Conservation (phyloP, 306 rosid species). For the Cucumis hystrix region DNA sequence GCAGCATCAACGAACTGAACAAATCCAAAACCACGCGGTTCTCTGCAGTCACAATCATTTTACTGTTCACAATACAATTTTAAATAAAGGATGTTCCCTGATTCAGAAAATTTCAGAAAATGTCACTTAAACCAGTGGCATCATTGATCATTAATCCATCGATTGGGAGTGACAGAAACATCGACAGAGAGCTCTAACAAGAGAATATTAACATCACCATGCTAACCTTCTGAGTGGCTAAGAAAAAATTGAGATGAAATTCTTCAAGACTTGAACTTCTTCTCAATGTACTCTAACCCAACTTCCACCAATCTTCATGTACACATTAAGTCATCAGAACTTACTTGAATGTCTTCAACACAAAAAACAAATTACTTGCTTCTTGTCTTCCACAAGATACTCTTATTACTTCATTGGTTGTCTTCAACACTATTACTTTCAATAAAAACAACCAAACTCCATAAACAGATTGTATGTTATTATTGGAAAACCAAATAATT, state of each 20-base stretch:
- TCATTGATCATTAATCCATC: neutral
- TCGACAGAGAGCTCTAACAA: neutral
- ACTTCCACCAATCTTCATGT: conserved; percentile 48
- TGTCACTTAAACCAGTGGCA: neutral
- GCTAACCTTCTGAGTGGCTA: conserved; percentile 75
- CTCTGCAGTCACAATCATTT: conserved; percentile 28
- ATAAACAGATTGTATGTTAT: conserved; percentile 32
- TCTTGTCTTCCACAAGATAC: conserved; percentile 52
- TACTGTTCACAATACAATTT: neutral
- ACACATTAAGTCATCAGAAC: conserved; percentile 36
- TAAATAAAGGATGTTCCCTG: neutral
- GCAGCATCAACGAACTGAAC: conserved; percentile 57
- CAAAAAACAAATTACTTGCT: conserved; percentile 40
- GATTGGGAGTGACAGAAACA: neutral
- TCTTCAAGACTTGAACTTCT: conserved; percentile 73
- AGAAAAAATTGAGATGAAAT: conserved; percentile 51
- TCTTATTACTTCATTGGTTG: conserved; percentile 59
- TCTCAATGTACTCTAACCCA: conserved; percentile 49
- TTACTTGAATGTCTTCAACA: conserved; percentile 48
- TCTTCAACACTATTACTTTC: conserved; percentile 52
- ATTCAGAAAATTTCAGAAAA: neutral
- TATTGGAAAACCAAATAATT: conserved; percentile 1
- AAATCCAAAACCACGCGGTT: conserved; percentile 76
- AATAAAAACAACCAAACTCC: conserved; percentile 58
- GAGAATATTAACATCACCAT: conserved; percentile 32